phyloP scores from a whole-genome alignment of 2,329 filamentous ascomycete species.

The Endocalyx cinctus region DNA sequence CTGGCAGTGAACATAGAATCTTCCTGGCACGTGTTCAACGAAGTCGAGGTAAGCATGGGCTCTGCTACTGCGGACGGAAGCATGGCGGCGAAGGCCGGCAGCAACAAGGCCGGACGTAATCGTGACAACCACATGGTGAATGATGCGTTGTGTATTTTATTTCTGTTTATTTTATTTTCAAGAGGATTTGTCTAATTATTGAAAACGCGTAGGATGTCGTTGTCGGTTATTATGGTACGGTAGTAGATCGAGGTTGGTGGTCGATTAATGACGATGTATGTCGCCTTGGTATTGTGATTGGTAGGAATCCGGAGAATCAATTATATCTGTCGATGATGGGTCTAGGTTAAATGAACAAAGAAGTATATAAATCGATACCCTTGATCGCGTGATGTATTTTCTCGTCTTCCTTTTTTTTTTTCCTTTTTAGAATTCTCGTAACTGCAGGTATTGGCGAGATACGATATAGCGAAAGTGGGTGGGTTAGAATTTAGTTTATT shows the following conservation, averaged over 20 bases:
- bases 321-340: slow-evolving; percentile 11
- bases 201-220: slow-evolving; percentile 4
- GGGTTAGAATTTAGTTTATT: slow-evolving; percentile 2
- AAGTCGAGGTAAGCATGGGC: slow-evolving; percentile 72
- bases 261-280: slow-evolving; percentile 7
- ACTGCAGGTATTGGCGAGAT: background rate
- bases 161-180: slow-evolving; percentile 10
- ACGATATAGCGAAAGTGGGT: background rate
- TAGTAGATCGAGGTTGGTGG: slow-evolving; percentile 6
- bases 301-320: slow-evolving; percentile 15
- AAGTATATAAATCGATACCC: slow-evolving; percentile 4
- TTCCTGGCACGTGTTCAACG: slow-evolving; percentile 77
- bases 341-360: slow-evolving; percentile 12
- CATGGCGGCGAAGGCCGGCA: slow-evolving; percentile 40
- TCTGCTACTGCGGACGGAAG: slow-evolving; percentile 49
- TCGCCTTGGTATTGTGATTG: slow-evolving; percentile 12
- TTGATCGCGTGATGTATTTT: background rate
- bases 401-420: background rate
- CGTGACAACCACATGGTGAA: slow-evolving; percentile 43
- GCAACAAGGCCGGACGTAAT: slow-evolving; percentile 39
- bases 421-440: too few species aligned
- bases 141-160: slow-evolving; percentile 1
- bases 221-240: slow-evolving; percentile 6
- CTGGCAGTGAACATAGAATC: slow-evolving; percentile 84
- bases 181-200: too few species aligned